Evolutionary conservation across 2,329 filamentous ascomycete genomes (phyloP).

Genomic region (Sporothrix variecibatus): DNA sequence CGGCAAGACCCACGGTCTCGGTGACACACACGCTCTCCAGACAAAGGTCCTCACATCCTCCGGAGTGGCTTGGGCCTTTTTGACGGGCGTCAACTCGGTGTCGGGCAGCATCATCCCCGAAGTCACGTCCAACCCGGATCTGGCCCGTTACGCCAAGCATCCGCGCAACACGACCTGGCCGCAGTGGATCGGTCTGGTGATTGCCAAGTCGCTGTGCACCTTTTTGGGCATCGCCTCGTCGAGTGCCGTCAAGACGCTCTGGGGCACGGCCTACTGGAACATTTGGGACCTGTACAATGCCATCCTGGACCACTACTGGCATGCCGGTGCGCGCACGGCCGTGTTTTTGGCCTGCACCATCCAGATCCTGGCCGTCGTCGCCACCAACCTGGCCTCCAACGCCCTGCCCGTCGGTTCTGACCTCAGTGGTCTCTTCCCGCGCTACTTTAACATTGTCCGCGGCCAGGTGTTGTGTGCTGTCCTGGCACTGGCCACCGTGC

Average conservation of each 20-base stretch:
- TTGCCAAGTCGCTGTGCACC: conserved; percentile 46
- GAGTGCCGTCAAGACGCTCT: conserved; percentile 46
- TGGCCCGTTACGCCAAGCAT: conserved; percentile 30
- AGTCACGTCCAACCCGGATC: conserved; percentile 26
- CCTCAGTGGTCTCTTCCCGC: conserved; percentile 38
- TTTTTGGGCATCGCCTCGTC: conserved; percentile 46
- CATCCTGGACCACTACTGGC: conserved; percentile 32
- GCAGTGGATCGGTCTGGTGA: conserved; percentile 44
- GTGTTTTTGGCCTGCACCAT: conserved; percentile 31
- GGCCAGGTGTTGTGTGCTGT: conserved; percentile 34
- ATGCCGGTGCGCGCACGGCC: conserved; percentile 28
- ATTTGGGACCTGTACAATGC: conserved; percentile 30
- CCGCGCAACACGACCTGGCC: conserved; percentile 37
- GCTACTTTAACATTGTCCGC: conserved; percentile 40
- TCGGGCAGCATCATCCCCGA: conserved; percentile 33
- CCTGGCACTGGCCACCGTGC: conserved; percentile 30
- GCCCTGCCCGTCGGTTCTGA: conserved; percentile 43
- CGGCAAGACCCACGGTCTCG: conserved; percentile 43
- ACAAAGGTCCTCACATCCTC: conserved; percentile 40
- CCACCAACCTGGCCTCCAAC: conserved; percentile 36
- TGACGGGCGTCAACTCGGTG: conserved; percentile 36
- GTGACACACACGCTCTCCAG: conserved; percentile 42
- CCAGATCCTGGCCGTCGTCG: conserved; percentile 32
- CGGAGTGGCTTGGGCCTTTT: conserved; percentile 36
- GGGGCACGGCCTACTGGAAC: conserved; percentile 40